phyloP scores from a whole-genome alignment of 2,329 filamentous ascomycete genomes.

The Neoarthrinium moseri region DNA sequence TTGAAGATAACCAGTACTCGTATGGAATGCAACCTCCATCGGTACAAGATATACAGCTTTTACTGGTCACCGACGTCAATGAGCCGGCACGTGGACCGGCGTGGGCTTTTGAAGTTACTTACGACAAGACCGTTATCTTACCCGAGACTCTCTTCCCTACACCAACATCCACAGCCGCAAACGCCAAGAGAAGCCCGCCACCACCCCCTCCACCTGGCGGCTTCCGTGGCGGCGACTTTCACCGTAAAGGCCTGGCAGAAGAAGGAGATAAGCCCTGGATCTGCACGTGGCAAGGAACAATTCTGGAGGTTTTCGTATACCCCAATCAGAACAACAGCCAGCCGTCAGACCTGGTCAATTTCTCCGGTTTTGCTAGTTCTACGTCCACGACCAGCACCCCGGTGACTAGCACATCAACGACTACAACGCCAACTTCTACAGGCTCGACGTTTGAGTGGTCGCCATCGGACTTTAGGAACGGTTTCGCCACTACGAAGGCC shows the following conservation, averaged over 20 bases:
- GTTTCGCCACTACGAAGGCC: background rate
- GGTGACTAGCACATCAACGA: background rate
- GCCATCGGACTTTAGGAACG: background rate
- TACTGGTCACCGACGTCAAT: conserved; percentile 51
- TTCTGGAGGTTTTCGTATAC: conserved; percentile 58
- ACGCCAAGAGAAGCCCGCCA: conserved; percentile 1
- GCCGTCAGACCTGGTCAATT: background rate
- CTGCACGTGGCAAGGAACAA: conserved; percentile 56
- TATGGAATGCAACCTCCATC: conserved; percentile 56
- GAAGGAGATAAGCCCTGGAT: conserved; percentile 56
- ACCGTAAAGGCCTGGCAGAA: conserved; percentile 37
- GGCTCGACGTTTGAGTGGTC: background rate
- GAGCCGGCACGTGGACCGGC: conserved; percentile 50
- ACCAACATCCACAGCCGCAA: background rate
- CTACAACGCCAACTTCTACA: background rate
- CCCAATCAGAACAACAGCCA: conserved; percentile 48
- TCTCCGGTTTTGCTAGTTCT: background rate
- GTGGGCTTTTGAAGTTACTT: conserved; percentile 50
- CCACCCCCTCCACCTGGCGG: conserved; percentile 5
- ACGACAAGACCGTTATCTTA: conserved; percentile 57
- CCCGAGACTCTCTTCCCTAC: conserved; percentile 29
- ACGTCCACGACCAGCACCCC: background rate
- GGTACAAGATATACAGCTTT: conserved; percentile 38
- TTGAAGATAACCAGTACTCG: conserved; percentile 36
- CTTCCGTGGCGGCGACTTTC: conserved; percentile 24